These are phyloP conservation scores for Corchorus olitorius DNA, from an alignment of 345 rosid genomes.

Conservation along the genomic window DNA sequence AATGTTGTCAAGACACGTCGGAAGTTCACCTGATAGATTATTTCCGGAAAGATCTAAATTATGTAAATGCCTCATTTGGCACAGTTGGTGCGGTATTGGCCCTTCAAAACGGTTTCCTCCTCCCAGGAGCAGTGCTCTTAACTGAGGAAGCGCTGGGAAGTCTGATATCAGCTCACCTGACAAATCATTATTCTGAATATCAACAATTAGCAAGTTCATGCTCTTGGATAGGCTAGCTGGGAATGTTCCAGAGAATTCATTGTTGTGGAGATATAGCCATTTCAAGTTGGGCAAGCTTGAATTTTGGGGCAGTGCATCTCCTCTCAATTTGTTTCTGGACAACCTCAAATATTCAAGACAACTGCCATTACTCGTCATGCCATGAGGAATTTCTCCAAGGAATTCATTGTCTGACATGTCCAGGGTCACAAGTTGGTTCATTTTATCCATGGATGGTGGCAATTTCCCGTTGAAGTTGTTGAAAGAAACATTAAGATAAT, in stretches of 20 bases:
- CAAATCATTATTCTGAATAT: background rate
- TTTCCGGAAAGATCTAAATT: slow-evolving; percentile 16
- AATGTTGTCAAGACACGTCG: slow-evolving; percentile 17
- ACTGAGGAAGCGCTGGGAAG: background rate
- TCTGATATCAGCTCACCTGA: slow-evolving; percentile 23
- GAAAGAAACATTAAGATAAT: background rate
- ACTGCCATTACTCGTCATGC: slow-evolving; percentile 15
- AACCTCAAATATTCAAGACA: background rate
- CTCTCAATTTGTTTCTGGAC: slow-evolving; percentile 11
- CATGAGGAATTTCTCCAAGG: background rate
- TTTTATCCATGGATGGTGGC: background rate
- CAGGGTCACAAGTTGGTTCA: slow-evolving; percentile 7
- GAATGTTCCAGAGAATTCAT: background rate
- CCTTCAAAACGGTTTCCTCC: slow-evolving; percentile 12
- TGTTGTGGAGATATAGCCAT: slow-evolving; percentile 4
- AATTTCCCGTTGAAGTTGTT: slow-evolving; percentile 5
- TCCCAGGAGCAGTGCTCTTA: background rate
- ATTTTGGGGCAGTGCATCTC: slow-evolving; percentile 13
- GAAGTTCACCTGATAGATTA: slow-evolving; percentile 22
- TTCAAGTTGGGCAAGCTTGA: slow-evolving; percentile 15
- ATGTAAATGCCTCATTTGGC: slow-evolving; percentile 18
- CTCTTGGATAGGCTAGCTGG: slow-evolving; percentile 6
- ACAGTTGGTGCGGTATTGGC: background rate
- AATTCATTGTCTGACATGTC: slow-evolving; percentile 11
- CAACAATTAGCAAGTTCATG: background rate